Conservation (phyloP, 2,329 filamentous ascomycete genomes). For the Metarhizium brunneum region DNA sequence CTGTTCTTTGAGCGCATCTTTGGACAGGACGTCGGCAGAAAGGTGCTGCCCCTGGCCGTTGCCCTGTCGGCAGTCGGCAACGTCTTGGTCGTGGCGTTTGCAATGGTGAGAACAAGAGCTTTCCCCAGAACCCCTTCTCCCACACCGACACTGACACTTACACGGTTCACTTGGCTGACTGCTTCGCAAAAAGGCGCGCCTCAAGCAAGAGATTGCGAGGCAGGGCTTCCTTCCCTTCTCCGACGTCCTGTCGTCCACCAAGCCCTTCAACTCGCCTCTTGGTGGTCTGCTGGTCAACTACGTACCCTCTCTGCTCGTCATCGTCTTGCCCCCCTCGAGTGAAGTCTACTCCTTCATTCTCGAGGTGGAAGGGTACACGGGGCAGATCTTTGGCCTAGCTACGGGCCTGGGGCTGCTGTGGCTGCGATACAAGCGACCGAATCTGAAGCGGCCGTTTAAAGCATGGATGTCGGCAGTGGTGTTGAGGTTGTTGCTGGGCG, state of each 20-base stretch:
- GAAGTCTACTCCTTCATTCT: conserved; percentile 66
- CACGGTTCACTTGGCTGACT: not conserved
- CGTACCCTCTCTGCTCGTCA: conserved; percentile 58
- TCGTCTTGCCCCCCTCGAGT: conserved; percentile 52
- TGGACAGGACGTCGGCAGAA: conserved; percentile 45
- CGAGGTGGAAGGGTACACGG: conserved; percentile 61
- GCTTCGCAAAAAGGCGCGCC: conserved; percentile 41
- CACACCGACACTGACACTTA: not conserved
- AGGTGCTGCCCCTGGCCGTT: conserved; percentile 52
- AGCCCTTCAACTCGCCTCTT: conserved; percentile 57
- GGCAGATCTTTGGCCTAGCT: conserved; percentile 49
- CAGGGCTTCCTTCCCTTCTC: conserved; percentile 62
- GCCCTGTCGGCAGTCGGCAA: conserved; percentile 61
- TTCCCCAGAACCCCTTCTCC: no score
- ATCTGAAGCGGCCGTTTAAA: conserved; percentile 54
- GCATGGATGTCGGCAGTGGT: conserved; percentile 53
- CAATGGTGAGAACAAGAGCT: conserved; percentile 38
- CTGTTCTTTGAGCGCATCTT: conserved; percentile 59
- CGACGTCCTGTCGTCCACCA: conserved; percentile 49
- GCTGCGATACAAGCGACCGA: conserved; percentile 49
- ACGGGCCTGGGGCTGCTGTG: conserved; percentile 49
- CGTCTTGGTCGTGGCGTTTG: conserved; percentile 64
- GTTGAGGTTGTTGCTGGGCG: conserved; percentile 42
- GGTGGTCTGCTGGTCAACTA: conserved; percentile 62
- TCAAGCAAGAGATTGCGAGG: conserved; percentile 65